Percentiles rank a stretch among this genome's conserved stretches.
Evolutionary conservation across 1,139 yeast genomes (phyloP).

Genomic region (Suhomyces bribrorum): DNA sequence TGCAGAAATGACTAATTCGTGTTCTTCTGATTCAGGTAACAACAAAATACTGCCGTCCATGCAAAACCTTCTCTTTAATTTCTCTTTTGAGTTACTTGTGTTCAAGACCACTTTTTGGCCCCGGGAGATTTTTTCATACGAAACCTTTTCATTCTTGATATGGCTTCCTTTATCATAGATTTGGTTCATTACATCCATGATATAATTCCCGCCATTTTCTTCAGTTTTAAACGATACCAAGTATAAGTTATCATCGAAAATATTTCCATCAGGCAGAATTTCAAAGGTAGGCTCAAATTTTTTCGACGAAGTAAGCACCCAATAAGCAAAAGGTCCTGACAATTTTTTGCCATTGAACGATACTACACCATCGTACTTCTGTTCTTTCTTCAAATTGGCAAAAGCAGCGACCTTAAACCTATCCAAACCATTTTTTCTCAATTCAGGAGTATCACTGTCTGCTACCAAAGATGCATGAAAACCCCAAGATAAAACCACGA

Average conservation of each 20-base stretch:
- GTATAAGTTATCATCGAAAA: conserved; percentile 52
- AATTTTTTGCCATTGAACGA: conserved; percentile 15
- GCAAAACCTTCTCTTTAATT: conserved; percentile 46
- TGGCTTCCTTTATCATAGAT: conserved; percentile 64
- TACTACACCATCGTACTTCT: conserved; percentile 50
- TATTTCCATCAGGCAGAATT: conserved; percentile 70
- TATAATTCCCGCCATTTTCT: conserved; percentile 25
- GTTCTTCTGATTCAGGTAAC: conserved; percentile 29
- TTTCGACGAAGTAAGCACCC: conserved; percentile 62
- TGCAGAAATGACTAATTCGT: conserved; percentile 19
- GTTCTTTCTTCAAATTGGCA: conserved; percentile 49
- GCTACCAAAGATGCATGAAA: conserved; percentile 86
- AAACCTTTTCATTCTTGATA: conserved; percentile 43
- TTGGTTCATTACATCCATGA: conserved; percentile 58
- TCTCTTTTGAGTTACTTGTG: conserved; percentile 19
- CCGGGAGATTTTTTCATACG: conserved; percentile 37
- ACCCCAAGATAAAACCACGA: conserved; percentile 82
- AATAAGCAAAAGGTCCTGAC: conserved; percentile 60
- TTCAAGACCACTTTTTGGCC: conserved; percentile 30
- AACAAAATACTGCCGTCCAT: conserved; percentile 52
- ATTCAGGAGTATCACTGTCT: conserved; percentile 69
- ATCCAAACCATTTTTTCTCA: conserved; percentile 61
- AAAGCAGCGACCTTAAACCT: conserved; percentile 72
- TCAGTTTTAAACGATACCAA: conserved; percentile 54
- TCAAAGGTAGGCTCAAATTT: conserved; percentile 66